phyloP scores from a whole-genome alignment of 805 yeast species.

The Metschnikowia reukaufii region DNA sequence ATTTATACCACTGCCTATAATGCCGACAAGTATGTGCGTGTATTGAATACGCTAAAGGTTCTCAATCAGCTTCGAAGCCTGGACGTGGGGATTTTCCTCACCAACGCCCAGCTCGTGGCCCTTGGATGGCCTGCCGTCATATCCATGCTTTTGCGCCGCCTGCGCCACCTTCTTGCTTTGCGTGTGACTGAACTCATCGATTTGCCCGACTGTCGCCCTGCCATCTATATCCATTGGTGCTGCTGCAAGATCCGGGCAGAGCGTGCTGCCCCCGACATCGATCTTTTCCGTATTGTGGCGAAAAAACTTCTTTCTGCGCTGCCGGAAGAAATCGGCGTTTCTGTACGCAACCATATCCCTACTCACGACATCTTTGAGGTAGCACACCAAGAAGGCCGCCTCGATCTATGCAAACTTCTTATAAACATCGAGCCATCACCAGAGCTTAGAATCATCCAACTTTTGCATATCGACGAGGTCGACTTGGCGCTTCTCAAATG shows the following conservation, averaged over 20 bases:
- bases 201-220: constrained; percentile 36
- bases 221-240: constrained; percentile 79
- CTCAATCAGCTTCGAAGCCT: constrained; percentile 66
- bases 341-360: constrained; percentile 40
- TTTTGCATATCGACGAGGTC: constrained; percentile 70
- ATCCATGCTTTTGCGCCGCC: constrained; percentile 55
- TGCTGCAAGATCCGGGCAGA: constrained; percentile 62
- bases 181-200: constrained; percentile 54
- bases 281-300: constrained; percentile 51
- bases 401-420: constrained; percentile 63
- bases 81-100: constrained; percentile 68
- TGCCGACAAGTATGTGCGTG: constrained; percentile 60
- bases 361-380: constrained; percentile 58
- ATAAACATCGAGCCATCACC: constrained; percentile 67
- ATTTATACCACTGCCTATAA: constrained; percentile 53
- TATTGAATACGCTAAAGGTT: constrained; percentile 61
- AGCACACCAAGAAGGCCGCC: constrained; percentile 82
- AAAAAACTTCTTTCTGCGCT: constrained; percentile 40
- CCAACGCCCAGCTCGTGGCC: constrained; percentile 51
- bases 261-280: constrained; percentile 54
- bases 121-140: constrained; percentile 59
- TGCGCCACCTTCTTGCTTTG: constrained; percentile 60
- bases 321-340: constrained; percentile 13
- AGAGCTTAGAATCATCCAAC: constrained; percentile 53
- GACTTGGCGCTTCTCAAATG: constrained; percentile 69